Evolutionary conservation across 1,284 basidiomycete species (phyloP).

Genomic region (Hymenochaete sp.): DNA sequence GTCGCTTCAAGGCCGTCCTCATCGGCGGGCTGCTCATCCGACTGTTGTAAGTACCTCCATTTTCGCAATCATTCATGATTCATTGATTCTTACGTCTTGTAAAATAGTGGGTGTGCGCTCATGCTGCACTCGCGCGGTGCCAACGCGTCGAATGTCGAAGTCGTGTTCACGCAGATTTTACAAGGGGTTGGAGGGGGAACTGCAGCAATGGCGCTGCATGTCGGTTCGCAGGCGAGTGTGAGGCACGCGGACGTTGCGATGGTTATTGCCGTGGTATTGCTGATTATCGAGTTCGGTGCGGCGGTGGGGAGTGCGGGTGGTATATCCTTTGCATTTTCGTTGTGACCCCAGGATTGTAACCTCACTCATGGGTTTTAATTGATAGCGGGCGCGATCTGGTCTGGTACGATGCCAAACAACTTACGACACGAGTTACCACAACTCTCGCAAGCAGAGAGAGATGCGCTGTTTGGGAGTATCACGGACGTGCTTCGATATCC

Average conservation of each 20-base stretch:
- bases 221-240: conserved; percentile 73
- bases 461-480: conserved; percentile 44
- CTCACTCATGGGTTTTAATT: background rate
- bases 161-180: conserved; percentile 65
- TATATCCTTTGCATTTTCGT: conserved; percentile 24
- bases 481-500: conserved; percentile 36
- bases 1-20: conserved; percentile 54
- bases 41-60: conserved; percentile 30
- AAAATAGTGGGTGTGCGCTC: conserved; percentile 49
- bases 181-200: conserved; percentile 78
- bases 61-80: background rate
- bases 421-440: conserved; percentile 46
- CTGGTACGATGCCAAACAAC: conserved; percentile 48
- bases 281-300: conserved; percentile 74
- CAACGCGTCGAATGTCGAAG: conserved; percentile 47
- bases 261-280: conserved; percentile 72
- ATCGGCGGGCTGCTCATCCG: conserved; percentile 61
- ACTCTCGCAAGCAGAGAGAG: conserved; percentile 30
- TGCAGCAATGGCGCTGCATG: conserved; percentile 59
- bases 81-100: background rate
- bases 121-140: conserved; percentile 69
- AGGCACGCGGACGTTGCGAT: conserved; percentile 71
- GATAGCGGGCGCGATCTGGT: conserved; percentile 51
- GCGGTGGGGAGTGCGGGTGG: conserved; percentile 62
- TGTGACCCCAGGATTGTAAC: background rate